phyloP scores from a whole-genome alignment of 768 basidiomycete genomes.

The Clavaria fumosa region DNA sequence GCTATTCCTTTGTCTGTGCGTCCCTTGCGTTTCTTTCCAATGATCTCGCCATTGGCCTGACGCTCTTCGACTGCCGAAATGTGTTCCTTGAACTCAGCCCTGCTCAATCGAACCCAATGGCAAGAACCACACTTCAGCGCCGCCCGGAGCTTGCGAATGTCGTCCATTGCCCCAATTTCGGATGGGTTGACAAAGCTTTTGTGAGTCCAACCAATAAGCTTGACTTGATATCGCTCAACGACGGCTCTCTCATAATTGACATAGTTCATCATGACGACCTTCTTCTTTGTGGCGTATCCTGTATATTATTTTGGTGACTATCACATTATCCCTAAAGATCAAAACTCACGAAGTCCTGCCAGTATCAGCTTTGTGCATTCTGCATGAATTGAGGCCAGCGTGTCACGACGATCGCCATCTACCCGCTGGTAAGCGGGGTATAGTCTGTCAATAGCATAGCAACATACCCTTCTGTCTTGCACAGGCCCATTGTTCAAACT shows the following conservation, averaged over 20 bases:
- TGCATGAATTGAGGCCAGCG: background rate
- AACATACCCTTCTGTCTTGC: too few species aligned
- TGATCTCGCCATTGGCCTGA: too few species aligned
- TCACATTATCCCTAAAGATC: background rate
- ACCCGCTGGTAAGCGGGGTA: background rate
- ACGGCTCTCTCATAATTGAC: background rate
- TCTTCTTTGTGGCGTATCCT: conserved; percentile 1
- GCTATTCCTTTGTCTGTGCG: background rate
- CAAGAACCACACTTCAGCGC: conserved; percentile 1
- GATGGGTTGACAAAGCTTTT: background rate
- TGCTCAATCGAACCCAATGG: background rate
- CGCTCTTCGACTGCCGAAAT: background rate
- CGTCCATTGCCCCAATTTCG: background rate
- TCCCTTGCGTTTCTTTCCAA: background rate
- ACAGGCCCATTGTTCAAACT: too few species aligned
- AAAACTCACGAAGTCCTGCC: background rate
- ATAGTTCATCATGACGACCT: background rate
- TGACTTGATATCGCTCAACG: background rate
- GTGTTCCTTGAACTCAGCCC: background rate
- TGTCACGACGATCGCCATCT: background rate
- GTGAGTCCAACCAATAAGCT: background rate
- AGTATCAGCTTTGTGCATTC: conserved; percentile 1
- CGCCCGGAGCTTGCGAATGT: background rate
- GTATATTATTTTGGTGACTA: background rate
- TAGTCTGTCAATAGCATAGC: too few species aligned